Conservation (phyloP, 441 rosid genomes). For the Mallotus repandus region DNA sequence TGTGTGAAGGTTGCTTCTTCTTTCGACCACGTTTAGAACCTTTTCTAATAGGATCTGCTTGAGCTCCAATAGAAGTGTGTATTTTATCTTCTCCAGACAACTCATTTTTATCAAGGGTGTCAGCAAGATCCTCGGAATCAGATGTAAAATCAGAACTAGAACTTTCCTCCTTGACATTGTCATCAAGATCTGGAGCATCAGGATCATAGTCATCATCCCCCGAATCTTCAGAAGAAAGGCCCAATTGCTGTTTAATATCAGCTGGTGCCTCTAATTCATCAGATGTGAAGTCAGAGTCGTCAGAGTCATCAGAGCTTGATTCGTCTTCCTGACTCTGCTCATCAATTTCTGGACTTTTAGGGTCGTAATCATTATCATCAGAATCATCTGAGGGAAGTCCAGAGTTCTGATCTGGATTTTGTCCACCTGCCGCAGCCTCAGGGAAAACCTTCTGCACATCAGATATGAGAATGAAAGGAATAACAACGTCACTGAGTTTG, state of each 20-base stretch:
- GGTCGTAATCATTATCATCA: conserved; percentile 82
- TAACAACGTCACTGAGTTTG: conserved; percentile 10
- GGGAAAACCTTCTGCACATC: conserved; percentile 82
- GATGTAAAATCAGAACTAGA: conserved; percentile 80
- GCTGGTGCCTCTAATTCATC: conserved; percentile 46
- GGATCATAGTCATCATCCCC: conserved; percentile 91
- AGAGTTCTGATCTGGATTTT: conserved; percentile 49
- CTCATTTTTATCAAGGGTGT: conserved; percentile 30
- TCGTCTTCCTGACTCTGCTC: conserved; percentile 47
- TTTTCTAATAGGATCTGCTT: conserved; percentile 24
- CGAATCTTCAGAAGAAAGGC: conserved; percentile 86
- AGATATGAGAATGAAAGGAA: conserved; percentile 23
- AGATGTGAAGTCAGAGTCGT: conserved; percentile 64
- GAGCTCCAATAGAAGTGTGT: conserved; percentile 12
- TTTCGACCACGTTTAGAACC: conserved; percentile 31
- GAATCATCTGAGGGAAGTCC: conserved; percentile 89
- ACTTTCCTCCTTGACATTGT: conserved; percentile 46
- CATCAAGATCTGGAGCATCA: conserved; percentile 46
- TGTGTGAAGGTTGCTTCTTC: conserved; percentile 29
- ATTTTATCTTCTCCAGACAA: conserved; percentile 38
- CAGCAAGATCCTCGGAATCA: conserved; percentile 69
- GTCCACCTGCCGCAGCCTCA: conserved; percentile 63
- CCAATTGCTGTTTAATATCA: conserved; percentile 34
- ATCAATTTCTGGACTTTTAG: conserved; percentile 43
- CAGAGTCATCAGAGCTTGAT: conserved; percentile 65